A percentile compares a stretch with the other conserved stretches of the same genome.
These are phyloP conservation scores for Penicillium coprophilum DNA, from an alignment of 495 filamentous ascomycete species.

Conservation along the genomic window DNA sequence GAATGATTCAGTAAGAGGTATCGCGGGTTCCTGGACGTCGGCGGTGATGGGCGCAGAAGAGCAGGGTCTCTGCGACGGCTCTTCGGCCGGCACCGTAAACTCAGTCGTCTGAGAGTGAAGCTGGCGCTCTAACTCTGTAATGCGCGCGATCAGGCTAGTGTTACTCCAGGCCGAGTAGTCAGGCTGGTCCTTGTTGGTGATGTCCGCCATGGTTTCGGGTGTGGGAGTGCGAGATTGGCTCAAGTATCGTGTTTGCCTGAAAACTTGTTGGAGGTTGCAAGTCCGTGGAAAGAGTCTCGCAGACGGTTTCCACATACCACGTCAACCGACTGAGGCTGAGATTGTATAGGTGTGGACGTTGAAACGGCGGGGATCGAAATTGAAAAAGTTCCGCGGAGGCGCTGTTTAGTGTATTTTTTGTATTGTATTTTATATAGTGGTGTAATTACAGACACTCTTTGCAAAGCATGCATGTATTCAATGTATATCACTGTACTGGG, in stretches of 20 bases:
- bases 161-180: conserved; percentile 65
- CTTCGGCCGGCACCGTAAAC: conserved; percentile 30
- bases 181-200: conserved; percentile 17
- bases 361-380: not conserved
- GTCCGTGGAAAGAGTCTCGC: conserved; percentile 12
- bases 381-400: conserved; percentile 12
- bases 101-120: conserved; percentile 49
- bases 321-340: conserved; percentile 9
- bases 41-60: conserved; percentile 16
- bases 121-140: conserved; percentile 63
- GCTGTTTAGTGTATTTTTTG: conserved; percentile 7
- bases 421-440: not conserved
- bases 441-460: not conserved
- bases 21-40: conserved; percentile 26
- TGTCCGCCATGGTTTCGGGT: conserved; percentile 20
- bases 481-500: not conserved
- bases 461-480: not conserved
- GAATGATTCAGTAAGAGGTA: conserved; percentile 15
- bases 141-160: conserved; percentile 61
- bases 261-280: not conserved
- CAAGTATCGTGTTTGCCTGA: conserved; percentile 15
- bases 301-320: conserved; percentile 30
- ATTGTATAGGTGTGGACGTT: conserved; percentile 1
- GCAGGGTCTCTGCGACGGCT: conserved; percentile 6
- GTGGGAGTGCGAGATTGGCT: conserved; percentile 13